A percentile compares a stretch with the other conserved stretches of the same genome.
Evolutionary conservation across 331 rosid species (phyloP).

Genomic region (Pyrus hybrid): DNA sequence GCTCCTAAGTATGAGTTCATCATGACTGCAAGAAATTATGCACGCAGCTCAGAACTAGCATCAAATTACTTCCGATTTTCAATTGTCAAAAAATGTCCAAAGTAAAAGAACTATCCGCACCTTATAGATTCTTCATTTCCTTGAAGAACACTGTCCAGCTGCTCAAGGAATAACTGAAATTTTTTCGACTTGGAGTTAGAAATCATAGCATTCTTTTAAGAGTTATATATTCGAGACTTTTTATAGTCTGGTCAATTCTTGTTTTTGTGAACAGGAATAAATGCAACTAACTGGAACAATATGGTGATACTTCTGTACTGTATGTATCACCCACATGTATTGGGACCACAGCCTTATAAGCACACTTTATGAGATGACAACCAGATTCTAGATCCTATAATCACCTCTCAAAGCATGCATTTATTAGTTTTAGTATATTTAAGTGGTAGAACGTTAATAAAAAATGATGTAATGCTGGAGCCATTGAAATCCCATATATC

Average conservation of each 20-base stretch:
- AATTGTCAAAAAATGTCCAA: constrained; percentile 6
- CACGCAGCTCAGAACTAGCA: constrained; percentile 1
- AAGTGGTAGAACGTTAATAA: too few species aligned
- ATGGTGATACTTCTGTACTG: not conserved
- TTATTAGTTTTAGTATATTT: not conserved
- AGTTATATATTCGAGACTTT: not conserved
- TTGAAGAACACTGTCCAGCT: constrained; percentile 88
- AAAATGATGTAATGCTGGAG: not conserved
- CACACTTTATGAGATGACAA: not conserved
- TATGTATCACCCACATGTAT: not conserved
- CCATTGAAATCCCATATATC: not conserved
- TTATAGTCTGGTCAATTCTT: not conserved
- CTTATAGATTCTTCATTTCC: constrained; percentile 87
- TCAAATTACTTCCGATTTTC: constrained; percentile 12
- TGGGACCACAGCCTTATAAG: not conserved
- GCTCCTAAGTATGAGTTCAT: constrained; percentile 74
- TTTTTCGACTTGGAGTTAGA: constrained; percentile 18
- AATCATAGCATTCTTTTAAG: not conserved
- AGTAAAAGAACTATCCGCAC: constrained; percentile 39
- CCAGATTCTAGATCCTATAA: not conserved
- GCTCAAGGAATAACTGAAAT: constrained; percentile 90
- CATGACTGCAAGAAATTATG: constrained; percentile 46
- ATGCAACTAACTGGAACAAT: not conserved
- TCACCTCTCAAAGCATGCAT: not conserved
- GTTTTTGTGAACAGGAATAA: not conserved